Conservation (phyloP, 1,139 yeast species). For the Blastobotrys ciferrii region DNA sequence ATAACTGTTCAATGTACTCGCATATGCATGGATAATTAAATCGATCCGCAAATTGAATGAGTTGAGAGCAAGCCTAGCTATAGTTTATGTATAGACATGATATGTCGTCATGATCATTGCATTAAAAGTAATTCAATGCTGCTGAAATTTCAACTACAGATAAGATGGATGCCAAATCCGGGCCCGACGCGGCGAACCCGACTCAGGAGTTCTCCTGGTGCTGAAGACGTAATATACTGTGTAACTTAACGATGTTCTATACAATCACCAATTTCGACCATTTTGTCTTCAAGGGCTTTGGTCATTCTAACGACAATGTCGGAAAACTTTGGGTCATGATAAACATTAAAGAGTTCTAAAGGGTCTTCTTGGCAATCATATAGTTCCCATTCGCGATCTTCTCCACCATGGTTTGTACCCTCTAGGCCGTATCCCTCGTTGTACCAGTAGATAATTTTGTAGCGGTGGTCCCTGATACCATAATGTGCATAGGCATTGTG, state of each 20-base stretch:
- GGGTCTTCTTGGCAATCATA: slow-evolving; percentile 16
- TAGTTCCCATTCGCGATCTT: slow-evolving; percentile 16
- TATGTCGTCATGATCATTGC: too few species aligned
- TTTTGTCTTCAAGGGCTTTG: slow-evolving; percentile 10
- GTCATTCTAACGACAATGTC: slow-evolving; percentile 11
- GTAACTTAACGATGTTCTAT: slow-evolving; percentile 2
- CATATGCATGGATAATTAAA: too few species aligned
- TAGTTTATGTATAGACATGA: too few species aligned
- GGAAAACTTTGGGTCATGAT: slow-evolving; percentile 6
- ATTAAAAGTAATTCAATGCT: too few species aligned
- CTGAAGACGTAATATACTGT: too few species aligned
- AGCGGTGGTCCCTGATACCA: slow-evolving; percentile 14
- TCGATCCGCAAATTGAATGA: too few species aligned
- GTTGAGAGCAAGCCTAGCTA: too few species aligned
- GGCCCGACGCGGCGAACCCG: too few species aligned
- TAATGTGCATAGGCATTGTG: slow-evolving; percentile 18
- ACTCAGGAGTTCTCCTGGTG: too few species aligned
- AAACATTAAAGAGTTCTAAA: slow-evolving; percentile 15
- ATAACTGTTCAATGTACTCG: too few species aligned
- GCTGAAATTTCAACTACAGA: too few species aligned
- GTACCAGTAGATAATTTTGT: slow-evolving; percentile 16
- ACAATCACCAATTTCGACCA: slow-evolving; percentile 16
- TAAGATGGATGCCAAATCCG: too few species aligned
- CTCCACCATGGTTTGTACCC: slow-evolving; percentile 15
- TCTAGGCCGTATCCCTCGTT: slow-evolving; percentile 14